Evolutionary conservation across 495 filamentous ascomycete genomes (phyloP), one percentile per base, ranked within the genome.

Genomic region (Thozetella sp.): DNA sequence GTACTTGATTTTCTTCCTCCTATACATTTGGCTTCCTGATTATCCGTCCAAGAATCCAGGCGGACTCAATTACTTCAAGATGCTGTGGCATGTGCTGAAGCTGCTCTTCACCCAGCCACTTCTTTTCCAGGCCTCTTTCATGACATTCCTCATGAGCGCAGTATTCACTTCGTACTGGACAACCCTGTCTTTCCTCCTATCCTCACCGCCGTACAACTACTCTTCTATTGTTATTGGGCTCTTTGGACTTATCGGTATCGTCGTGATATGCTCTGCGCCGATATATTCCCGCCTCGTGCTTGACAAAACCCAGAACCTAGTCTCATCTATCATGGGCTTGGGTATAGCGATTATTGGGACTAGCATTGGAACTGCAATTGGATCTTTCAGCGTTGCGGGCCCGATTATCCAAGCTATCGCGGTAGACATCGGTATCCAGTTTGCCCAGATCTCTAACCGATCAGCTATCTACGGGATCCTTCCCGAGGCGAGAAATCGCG

Each of bases 11-110:
- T 79, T 89, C 59, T 61, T 67, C 2, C 68, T 88, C 2, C 80
- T 94, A 10, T 95, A 85, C 78, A 56, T 88, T 37, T 91, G 84
- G 67, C 88, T 96, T 85, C 90, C 90, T 0, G 90, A 93, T 67
- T 96, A 94, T 66, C 92, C 92, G 0, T 75, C 81, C 25, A 88
- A 88, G 24, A 93, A 92, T 69, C 87, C 84, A 0, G 74, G 68
- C 2, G 83, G 80, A 0, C 65, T 87, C 20, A 83, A 83, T 52
- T 96, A 96, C 71, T 80, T 86, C 64, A 74, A 79, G 1, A 85
- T 92, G 68, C 79, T 94, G 2, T 82, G 74, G 61, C 79, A 76
- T 22, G 91, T 94, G n/a, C 61, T 82, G 20, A 58, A 74, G 6
- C 80, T 94, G 62, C 69, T 90, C 23, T 66, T 81, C 56, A 80